Percentiles rank a stretch among this genome's conserved stretches.
Evolutionary conservation across 371 early-diverging fungal genomes (phyloP).

Genomic region (Coemansia linderi): DNA sequence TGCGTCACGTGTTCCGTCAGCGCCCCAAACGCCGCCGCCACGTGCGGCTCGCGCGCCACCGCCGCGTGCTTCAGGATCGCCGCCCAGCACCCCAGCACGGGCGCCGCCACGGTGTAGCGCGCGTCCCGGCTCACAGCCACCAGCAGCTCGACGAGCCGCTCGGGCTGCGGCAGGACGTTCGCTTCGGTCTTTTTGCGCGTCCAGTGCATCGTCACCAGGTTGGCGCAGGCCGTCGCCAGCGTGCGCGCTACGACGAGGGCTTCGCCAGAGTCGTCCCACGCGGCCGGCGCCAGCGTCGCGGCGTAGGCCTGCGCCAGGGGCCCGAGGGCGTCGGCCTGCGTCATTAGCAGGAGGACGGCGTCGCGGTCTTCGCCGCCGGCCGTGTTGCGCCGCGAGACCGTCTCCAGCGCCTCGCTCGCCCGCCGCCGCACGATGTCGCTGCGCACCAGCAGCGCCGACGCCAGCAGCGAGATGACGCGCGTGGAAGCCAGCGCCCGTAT

Average conservation of each 20-base stretch:
- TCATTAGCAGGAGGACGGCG: slow-evolving; percentile 28
- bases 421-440: slow-evolving; percentile 27
- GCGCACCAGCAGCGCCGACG: slow-evolving; percentile 15
- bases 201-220: slow-evolving; percentile 42
- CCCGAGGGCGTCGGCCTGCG: slow-evolving; percentile 14
- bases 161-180: slow-evolving; percentile 7
- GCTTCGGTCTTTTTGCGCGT: slow-evolving; percentile 33
- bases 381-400: slow-evolving; percentile 25
- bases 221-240: slow-evolving; percentile 13
- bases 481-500: slow-evolving; percentile 25
- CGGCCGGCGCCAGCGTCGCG: slow-evolving; percentile 9
- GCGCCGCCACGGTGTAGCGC: slow-evolving; percentile 31
- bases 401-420: slow-evolving; percentile 25
- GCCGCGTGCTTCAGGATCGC: slow-evolving; percentile 24
- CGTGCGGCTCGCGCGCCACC: slow-evolving; percentile 21
- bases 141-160: slow-evolving; percentile 30
- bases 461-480: slow-evolving; percentile 22
- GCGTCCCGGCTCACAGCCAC: slow-evolving; percentile 21
- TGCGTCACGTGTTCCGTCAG: slow-evolving; percentile 36
- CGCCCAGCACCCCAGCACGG: slow-evolving; percentile 30
- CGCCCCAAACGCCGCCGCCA: slow-evolving; percentile 18
- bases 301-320: slow-evolving; percentile 9
- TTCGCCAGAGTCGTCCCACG: slow-evolving; percentile 27
- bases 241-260: slow-evolving; percentile 23
- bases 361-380: slow-evolving; percentile 37